Conservation (phyloP, 2,329 filamentous ascomycete species). For the Colletotrichum sp. region DNA sequence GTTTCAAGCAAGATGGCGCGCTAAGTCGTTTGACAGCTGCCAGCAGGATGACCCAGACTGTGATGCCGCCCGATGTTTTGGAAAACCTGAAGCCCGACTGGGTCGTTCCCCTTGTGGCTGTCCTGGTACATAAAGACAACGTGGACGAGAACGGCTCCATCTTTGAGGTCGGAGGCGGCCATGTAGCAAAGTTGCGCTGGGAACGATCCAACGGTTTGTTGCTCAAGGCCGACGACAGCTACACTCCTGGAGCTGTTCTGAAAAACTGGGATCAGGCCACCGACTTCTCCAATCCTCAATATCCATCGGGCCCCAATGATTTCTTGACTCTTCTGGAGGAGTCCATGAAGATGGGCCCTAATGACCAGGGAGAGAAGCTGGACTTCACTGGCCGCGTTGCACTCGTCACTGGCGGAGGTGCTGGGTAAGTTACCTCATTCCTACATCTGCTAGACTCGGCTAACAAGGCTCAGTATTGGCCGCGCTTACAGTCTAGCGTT, state of each 20-base stretch:
- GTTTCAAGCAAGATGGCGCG: neutral
- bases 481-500: constrained; percentile 90
- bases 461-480: constrained; percentile 67
- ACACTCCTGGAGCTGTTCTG: constrained; percentile 87
- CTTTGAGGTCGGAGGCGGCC: constrained; percentile 92
- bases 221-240: constrained; percentile 84
- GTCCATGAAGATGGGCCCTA: constrained; percentile 77
- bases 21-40: constrained; percentile 61
- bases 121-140: constrained; percentile 86
- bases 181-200: constrained; percentile 93
- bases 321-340: constrained; percentile 87
- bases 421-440: constrained; percentile 57
- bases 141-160: constrained; percentile 83
- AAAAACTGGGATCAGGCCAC: constrained; percentile 88
- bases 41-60: constrained; percentile 91
- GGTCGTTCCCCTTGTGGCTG: constrained; percentile 92
- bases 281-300: constrained; percentile 83
- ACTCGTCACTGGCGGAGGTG: constrained; percentile 86
- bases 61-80: constrained; percentile 94
- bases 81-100: constrained; percentile 88
- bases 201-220: constrained; percentile 89
- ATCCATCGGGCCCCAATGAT: constrained; percentile 85
- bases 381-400: constrained; percentile 87
- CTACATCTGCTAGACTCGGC: neutral
- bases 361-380: constrained; percentile 73